Evolutionary conservation across 2,329 filamentous ascomycete genomes (phyloP).

Genomic region (Chrysoporthe austroafricana): DNA sequence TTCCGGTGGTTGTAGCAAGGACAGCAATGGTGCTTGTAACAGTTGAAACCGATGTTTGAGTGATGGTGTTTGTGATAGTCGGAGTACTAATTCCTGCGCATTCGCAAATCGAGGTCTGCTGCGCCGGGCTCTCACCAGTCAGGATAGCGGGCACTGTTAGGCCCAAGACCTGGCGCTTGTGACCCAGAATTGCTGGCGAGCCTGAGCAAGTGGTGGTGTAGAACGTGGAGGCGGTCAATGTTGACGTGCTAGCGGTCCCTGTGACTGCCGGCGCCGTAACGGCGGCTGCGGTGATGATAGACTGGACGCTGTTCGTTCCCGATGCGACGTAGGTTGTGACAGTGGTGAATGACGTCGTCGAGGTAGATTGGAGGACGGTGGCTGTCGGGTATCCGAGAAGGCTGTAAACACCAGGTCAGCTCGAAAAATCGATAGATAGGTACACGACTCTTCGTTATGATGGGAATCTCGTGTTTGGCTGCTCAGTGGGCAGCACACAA

Average conservation of each 20-base stretch:
- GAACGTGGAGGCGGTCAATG: neutral
- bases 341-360: neutral
- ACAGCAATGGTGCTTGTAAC: neutral
- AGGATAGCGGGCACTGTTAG: neutral
- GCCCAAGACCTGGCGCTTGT: neutral
- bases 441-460: neutral
- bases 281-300: neutral
- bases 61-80: neutral
- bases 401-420: neutral
- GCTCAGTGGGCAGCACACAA: neutral
- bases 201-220: neutral
- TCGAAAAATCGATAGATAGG: neutral
- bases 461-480: neutral
- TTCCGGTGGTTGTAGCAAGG: conserved; percentile 5
- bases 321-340: neutral
- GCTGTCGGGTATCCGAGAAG: neutral
- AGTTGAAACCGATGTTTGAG: neutral
- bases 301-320: neutral
- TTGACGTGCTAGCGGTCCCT: neutral
- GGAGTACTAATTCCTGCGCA: neutral
- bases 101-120: neutral
- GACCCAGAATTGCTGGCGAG: neutral
- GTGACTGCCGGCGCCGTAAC: conserved; percentile 1
- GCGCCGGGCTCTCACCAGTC: neutral
- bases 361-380: neutral